These are phyloP conservation scores for Boletus reticulatus DNA, from an alignment of 768 basidiomycete species.

Conservation along the genomic window DNA sequence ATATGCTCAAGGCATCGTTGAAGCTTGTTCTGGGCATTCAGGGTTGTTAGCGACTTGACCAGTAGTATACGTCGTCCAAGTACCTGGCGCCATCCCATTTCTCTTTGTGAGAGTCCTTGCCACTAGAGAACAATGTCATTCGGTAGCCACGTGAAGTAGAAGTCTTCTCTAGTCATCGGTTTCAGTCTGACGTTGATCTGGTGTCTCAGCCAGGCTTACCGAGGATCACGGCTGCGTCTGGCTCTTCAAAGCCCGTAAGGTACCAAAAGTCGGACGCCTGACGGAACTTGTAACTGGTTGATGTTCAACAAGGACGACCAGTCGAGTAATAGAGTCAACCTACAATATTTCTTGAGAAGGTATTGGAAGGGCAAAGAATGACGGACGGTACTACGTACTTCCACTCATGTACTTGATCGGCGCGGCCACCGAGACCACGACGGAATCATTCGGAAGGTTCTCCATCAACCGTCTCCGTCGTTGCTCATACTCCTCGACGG, in stretches of 20 bases:
- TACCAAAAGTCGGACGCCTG: conserved; percentile 95
- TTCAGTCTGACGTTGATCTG: background rate
- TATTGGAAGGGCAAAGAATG: conserved; percentile 9
- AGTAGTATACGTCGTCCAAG: background rate
- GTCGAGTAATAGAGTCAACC: conserved; percentile 28
- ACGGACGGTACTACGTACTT: conserved; percentile 47
- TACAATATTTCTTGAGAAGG: conserved; percentile 67
- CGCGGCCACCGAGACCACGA: conserved; percentile 77
- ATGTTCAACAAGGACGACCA: conserved; percentile 8
- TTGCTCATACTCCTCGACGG: conserved; percentile 70
- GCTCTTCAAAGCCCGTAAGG: conserved; percentile 93
- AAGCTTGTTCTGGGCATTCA: conserved; percentile 55
- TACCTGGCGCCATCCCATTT: conserved; percentile 91
- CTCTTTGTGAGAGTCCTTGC: conserved; percentile 72
- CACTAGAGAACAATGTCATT: conserved; percentile 82
- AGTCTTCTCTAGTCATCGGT: conserved; percentile 54
- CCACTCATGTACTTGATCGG: conserved; percentile 84
- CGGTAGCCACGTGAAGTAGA: conserved; percentile 73
- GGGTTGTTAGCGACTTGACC: background rate
- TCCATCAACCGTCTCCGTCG: conserved; percentile 72
- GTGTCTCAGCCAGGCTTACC: conserved; percentile 41
- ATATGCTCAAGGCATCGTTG: conserved; percentile 60
- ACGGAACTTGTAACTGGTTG: conserved; percentile 85
- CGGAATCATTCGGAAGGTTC: conserved; percentile 62
- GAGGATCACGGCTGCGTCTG: conserved; percentile 84